Base-by-base conservation (phyloP, 176 grass and related monocot species). In the Poa annua region DNA sequence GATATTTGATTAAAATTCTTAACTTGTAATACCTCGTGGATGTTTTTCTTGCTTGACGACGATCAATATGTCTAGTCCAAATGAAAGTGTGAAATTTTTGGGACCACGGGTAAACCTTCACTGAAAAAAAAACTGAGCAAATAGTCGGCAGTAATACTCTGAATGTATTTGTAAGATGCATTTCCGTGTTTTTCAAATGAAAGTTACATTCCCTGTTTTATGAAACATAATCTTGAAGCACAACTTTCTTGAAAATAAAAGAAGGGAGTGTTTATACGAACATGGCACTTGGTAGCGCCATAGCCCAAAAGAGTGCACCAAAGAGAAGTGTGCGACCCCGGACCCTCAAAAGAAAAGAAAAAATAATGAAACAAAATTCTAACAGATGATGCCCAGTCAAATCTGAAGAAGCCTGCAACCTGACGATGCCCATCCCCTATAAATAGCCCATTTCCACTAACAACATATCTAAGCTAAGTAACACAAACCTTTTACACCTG, bases 371-470 rank as follows among this genome's bases (percentile, higher is more conserved):
- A 47, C 6, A 44, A 60, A 60, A 62, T 16, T 13, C 12, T 6
- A 72, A 48, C 42, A 42, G 21, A 72, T 72, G 69, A 72, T 72
- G 69, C 16, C 3, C 12, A 47, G 41, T 71, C 68, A 72, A 15
- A 24, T 91, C 38, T 81, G 22, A 74, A 80, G 80, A 80, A 65
- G 75, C 75, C 42, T 72, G 69, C 26, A 49, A 60, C 88, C 73
- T 54, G 22, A 10, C 72, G 24, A 44, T 77, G 11, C 5, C 63
- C 39, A 63, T 78, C 77, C 52, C 65, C 85, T 90, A 95, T 95
- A 95, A 92, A 92, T 95, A 82, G 75, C 62, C 71, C 50, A 44
- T 71, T 79, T 78, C 85, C 53, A 71, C 41, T 36, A 75, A 78
- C 77, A 72, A 67, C 80, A 75, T 19, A 50, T 50, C 48, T 50